Evolutionary conservation across 139 green algal genomes (phyloP), one percentile per base, ranked within the genome.

Genomic region (Pseudopediastrum boryanum): DNA sequence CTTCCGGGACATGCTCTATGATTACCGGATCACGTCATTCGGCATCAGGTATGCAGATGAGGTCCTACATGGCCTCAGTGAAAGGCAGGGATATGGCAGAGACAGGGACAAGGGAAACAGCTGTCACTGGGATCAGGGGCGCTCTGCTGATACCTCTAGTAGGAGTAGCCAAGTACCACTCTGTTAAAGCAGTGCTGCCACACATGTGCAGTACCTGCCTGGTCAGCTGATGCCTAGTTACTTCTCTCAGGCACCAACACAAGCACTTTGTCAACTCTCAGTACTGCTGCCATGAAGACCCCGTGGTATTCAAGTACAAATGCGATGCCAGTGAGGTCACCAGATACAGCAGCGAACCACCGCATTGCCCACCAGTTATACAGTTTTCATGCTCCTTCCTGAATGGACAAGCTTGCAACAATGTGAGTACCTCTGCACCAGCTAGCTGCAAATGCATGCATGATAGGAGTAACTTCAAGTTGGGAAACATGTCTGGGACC

Each of bases 1-100:
- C 62, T 81, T 81, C 13, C 46, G 74, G 23, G 74, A 81, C 38
- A 67, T 81, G 74, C 62, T 81, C 46, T 29, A 58, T 23, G 74
- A 81, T 36, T 81, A 81, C 33, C 16, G 74, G 1, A n/a, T 74
- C 25, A 81, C 74, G n/a, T 36, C 39, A 2, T 12, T 43, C 19
- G 66, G 66, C 43, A 39, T 61, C 10, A 42, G 31, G 66, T 74
- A 19, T 19, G 48, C n/a, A n/a, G n/a, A n/a, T n/a, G n/a, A n/a
- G n/a, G n/a, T n/a, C n/a, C n/a, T n/a, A n/a, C n/a, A n/a, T n/a
- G n/a, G n/a, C n/a, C n/a, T n/a, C n/a, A n/a, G n/a, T n/a, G n/a
- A n/a, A n/a, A n/a, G n/a, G n/a, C n/a, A n/a, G n/a, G n/a, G n/a
- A n/a, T n/a, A n/a, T n/a, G n/a, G n/a, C n/a, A n/a, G n/a, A n/a